These are phyloP conservation scores for Fusarium sp. DNA, from an alignment of 2,329 filamentous ascomycete species.

Conservation along the genomic window DNA sequence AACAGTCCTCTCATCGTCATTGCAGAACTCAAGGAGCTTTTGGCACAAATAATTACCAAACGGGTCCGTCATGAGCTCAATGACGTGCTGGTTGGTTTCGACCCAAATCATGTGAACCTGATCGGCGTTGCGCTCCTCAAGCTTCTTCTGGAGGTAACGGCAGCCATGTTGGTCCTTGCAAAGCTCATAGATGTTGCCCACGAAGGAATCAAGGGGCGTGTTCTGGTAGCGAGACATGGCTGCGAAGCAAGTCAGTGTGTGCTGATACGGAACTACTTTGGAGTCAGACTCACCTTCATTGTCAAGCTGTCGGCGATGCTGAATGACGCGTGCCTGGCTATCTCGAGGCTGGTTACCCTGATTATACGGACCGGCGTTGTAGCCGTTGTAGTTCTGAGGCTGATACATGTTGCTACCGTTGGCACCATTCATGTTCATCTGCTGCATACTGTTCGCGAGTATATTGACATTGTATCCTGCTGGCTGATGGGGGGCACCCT, in stretches of 20 bases:
- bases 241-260: slow-evolving; percentile 49
- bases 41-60: slow-evolving; percentile 99
- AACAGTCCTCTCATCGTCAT: slow-evolving; percentile 91
- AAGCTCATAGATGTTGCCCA: slow-evolving; percentile 85
- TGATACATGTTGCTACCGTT: slow-evolving; percentile 60
- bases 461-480: slow-evolving; percentile 55
- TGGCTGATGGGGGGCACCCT: slow-evolving; percentile 38
- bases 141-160: slow-evolving; percentile 94
- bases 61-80: slow-evolving; percentile 98
- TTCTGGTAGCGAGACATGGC: slow-evolving; percentile 85
- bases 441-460: slow-evolving; percentile 75
- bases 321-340: slow-evolving; percentile 79
- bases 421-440: slow-evolving; percentile 66
- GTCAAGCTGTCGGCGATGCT: slow-evolving; percentile 78
- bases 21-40: slow-evolving; percentile 95
- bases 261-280: background rate
- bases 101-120: slow-evolving; percentile 93
- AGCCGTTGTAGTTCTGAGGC: slow-evolving; percentile 67
- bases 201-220: slow-evolving; percentile 81
- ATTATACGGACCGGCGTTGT: slow-evolving; percentile 61
- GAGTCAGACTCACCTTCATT: slow-evolving; percentile 67
- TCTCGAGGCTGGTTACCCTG: slow-evolving; percentile 71
- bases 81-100: slow-evolving; percentile 92
- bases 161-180: slow-evolving; percentile 99
- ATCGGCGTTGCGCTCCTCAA: slow-evolving; percentile 87